phyloP scores from a whole-genome alignment of 2,329 filamentous ascomycete genomes.

The Triangularia verruculosa region DNA sequence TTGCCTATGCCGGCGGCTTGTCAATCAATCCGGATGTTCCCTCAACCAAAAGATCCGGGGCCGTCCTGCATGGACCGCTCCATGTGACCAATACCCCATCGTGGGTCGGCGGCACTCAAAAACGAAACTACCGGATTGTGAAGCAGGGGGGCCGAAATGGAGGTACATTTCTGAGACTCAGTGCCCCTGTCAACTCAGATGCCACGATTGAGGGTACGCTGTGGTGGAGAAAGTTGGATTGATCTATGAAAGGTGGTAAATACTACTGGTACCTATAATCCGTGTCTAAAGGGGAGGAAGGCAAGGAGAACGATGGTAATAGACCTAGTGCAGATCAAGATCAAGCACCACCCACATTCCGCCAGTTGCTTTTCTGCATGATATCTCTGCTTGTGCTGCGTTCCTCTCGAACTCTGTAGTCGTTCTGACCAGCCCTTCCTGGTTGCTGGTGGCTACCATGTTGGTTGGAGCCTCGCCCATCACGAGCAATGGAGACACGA shows the following conservation, averaged over 20 bases:
- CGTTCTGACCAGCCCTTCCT: neutral
- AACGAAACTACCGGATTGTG: neutral
- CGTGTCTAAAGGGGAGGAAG: too few relatives aligned
- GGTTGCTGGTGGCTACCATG: neutral
- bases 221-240: neutral
- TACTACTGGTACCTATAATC: neutral
- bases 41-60: neutral
- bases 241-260: neutral
- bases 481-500: neutral
- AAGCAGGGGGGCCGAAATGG: neutral
- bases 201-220: neutral
- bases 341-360: neutral
- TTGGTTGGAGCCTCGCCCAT: neutral
- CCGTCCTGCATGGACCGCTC: neutral
- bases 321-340: neutral
- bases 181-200: neutral
- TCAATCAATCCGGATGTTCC: neutral
- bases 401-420: neutral
- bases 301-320: too few relatives aligned
- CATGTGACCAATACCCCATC: neutral
- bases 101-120: neutral
- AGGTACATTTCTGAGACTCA: neutral
- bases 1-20: neutral
- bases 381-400: neutral
- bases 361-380: neutral